phyloP scores from a whole-genome alignment of 176 grass and related monocot species.

The Avena insularis region DNA sequence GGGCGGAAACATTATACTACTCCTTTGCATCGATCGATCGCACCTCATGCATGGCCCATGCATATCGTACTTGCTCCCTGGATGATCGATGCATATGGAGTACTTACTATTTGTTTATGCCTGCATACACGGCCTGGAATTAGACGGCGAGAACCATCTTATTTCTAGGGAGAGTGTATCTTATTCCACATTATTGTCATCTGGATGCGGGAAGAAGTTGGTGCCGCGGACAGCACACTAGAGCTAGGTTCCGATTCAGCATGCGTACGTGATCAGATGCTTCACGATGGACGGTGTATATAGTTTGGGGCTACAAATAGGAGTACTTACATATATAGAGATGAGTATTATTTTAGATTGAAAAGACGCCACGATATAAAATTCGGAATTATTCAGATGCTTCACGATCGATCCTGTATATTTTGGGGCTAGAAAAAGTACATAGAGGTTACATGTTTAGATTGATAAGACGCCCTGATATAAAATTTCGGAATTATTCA shows the following conservation, averaged over 20 bases:
- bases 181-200: slow-evolving; percentile 49
- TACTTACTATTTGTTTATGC: not conserved
- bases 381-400: slow-evolving; percentile 33
- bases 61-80: slow-evolving; percentile 37
- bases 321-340: too few species aligned
- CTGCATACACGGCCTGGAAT: slow-evolving; percentile 30
- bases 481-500: slow-evolving; percentile 30
- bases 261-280: slow-evolving; percentile 11
- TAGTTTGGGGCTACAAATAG: not conserved
- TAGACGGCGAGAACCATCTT: not conserved
- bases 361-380: not conserved
- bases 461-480: slow-evolving; percentile 17
- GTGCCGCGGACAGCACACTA: slow-evolving; percentile 33
- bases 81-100: too few species aligned
- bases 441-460: not conserved
- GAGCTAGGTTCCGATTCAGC: slow-evolving; percentile 12
- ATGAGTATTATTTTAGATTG: too few species aligned
- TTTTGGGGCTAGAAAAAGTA: not conserved
- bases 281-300: not conserved
- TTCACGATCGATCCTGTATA: slow-evolving; percentile 1
- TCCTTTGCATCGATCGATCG: not conserved
- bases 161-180: not conserved
- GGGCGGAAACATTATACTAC: slow-evolving; percentile 26
- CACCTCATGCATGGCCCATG: slow-evolving; percentile 47
- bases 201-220: slow-evolving; percentile 41